These are phyloP conservation scores for Paraurostyla sp. DNA, from an alignment of 73 alveolate genomes.

Conservation along the genomic window DNA sequence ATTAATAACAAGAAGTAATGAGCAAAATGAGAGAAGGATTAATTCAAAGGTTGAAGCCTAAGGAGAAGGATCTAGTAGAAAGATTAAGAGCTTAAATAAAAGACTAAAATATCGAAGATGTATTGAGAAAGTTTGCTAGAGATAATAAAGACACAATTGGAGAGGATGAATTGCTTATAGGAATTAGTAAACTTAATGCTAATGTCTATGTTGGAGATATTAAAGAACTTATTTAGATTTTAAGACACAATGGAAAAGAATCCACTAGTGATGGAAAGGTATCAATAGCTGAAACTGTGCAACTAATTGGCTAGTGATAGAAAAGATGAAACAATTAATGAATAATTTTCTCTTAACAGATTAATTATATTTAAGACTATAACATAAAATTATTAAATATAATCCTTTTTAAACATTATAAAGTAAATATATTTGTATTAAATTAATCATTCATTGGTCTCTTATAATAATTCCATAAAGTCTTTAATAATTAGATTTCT, in stretches of 20 bases:
- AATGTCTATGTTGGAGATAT: conserved; percentile 28
- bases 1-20: conserved; percentile 13
- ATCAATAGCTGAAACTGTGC: conserved; percentile 35
- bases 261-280: neutral
- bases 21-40: conserved; percentile 4
- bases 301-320: conserved; percentile 33
- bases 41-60: conserved; percentile 9
- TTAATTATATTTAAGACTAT: no score
- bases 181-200: conserved; percentile 22
- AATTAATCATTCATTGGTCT: no score
- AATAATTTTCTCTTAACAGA: no score
- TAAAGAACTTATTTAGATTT: neutral
- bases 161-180: conserved; percentile 50
- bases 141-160: conserved; percentile 20
- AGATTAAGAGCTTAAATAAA: conserved; percentile 1
- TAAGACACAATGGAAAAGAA: conserved; percentile 14
- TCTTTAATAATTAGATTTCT: no score
- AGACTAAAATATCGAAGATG: conserved; percentile 18
- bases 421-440: no score
- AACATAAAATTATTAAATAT: no score
- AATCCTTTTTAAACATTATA: no score
- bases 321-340: no score
- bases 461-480: no score
- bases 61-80: neutral
- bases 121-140: neutral